phyloP scores from a whole-genome alignment of 1,284 basidiomycete genomes.

The Ustilago esculenta region DNA sequence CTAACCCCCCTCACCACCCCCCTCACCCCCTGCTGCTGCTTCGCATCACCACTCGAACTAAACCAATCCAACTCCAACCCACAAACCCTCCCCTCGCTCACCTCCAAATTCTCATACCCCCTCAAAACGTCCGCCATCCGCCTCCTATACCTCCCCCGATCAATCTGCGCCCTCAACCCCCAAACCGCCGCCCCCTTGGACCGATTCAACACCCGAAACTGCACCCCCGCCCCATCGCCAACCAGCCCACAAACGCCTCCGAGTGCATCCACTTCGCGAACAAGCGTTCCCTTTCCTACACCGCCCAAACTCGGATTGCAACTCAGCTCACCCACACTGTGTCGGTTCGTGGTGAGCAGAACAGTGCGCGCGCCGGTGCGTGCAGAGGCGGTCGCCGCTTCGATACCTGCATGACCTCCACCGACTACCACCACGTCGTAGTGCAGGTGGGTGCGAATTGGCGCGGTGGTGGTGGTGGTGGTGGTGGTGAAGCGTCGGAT shows the following conservation, averaged over 20 bases:
- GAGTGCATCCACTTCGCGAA: slow-evolving; percentile 86
- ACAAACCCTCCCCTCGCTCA: slow-evolving; percentile 79
- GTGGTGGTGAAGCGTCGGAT: slow-evolving; percentile 3
- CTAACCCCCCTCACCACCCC: slow-evolving; percentile 65
- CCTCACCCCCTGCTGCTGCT: neutral
- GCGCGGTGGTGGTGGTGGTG: neutral
- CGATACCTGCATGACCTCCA: slow-evolving; percentile 90
- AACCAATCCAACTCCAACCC: slow-evolving; percentile 77
- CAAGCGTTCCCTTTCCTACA: slow-evolving; percentile 87
- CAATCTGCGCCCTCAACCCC: slow-evolving; percentile 89
- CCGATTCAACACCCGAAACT: slow-evolving; percentile 84
- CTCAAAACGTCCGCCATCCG: slow-evolving; percentile 79
- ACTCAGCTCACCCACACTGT: slow-evolving; percentile 85
- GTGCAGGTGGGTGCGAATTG: slow-evolving; percentile 13
- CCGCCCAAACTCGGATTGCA: slow-evolving; percentile 77
- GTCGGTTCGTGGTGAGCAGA: slow-evolving; percentile 80
- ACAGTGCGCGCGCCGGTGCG: slow-evolving; percentile 81
- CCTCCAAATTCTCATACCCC: slow-evolving; percentile 76
- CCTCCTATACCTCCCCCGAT: slow-evolving; percentile 81
- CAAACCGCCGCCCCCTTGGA: slow-evolving; percentile 86
- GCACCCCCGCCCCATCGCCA: slow-evolving; percentile 84
- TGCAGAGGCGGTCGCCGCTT: slow-evolving; percentile 85
- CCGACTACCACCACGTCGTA: slow-evolving; percentile 81
- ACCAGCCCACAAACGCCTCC: slow-evolving; percentile 82
- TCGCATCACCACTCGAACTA: no score